Conservation (phyloP, 768 basidiomycete genomes). For the Lactarius akahatsu region DNA sequence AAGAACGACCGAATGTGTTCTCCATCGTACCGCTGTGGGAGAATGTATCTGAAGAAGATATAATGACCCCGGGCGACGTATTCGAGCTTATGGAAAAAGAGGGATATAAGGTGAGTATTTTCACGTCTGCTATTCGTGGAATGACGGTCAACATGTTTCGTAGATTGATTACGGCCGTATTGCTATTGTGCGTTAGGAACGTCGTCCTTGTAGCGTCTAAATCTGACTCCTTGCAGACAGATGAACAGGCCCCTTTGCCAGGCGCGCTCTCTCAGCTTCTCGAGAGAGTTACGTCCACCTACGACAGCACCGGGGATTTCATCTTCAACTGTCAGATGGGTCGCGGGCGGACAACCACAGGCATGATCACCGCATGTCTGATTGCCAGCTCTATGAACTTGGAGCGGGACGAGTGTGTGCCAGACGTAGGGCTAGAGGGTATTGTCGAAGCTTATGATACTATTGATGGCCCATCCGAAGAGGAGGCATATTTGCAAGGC, state of each 20-base stretch:
- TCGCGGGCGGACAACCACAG: slow-evolving; percentile 87
- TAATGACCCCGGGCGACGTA: slow-evolving; percentile 85
- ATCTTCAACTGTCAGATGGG: slow-evolving; percentile 99
- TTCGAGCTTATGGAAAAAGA: slow-evolving; percentile 72
- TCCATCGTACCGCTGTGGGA: slow-evolving; percentile 96
- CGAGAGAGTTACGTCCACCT: slow-evolving; percentile 62
- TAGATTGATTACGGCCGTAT: slow-evolving; percentile 87
- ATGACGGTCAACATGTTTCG: background rate
- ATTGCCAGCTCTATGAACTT: slow-evolving; percentile 74
- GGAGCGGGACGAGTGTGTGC: slow-evolving; percentile 44
- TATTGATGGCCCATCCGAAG: slow-evolving; percentile 82
- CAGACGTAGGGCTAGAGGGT: slow-evolving; percentile 39
- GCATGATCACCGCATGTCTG: slow-evolving; percentile 88
- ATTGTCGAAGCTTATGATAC: slow-evolving; percentile 54
- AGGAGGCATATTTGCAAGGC: slow-evolving; percentile 88
- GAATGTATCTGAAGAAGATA: slow-evolving; percentile 72
- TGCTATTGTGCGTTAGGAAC: slow-evolving; percentile 65
- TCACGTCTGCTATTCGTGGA: background rate
- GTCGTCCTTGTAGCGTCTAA: background rate
- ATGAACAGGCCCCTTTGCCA: slow-evolving; percentile 95
- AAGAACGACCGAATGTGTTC: slow-evolving; percentile 87
- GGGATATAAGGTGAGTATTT: slow-evolving; percentile 61
- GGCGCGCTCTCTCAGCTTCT: slow-evolving; percentile 79
- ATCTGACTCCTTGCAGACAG: slow-evolving; percentile 59
- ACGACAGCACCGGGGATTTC: slow-evolving; percentile 65